Percentiles rank a stretch among this genome's conserved stretches.
Conservation (phyloP, 768 basidiomycete genomes). For the Boletus speciosus region DNA sequence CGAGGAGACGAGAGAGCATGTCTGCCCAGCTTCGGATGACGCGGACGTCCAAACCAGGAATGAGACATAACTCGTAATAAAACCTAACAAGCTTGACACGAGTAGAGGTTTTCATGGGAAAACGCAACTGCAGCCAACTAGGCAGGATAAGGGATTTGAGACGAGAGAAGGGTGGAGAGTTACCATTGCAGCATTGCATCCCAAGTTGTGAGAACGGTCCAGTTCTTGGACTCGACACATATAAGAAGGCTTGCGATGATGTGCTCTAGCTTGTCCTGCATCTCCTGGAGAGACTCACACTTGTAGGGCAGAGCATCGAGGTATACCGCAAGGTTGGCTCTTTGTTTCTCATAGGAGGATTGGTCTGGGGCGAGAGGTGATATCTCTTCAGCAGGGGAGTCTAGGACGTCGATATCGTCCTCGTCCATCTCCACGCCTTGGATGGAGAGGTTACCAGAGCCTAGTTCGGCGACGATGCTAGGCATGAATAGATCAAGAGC, state of each 20-base stretch:
- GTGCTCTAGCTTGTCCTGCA: slow-evolving; percentile 64
- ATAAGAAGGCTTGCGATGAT: slow-evolving; percentile 68
- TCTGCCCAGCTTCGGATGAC: slow-evolving; percentile 73
- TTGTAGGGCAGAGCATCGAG: slow-evolving; percentile 68
- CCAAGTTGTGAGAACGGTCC: slow-evolving; percentile 72
- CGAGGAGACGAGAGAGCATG: slow-evolving; percentile 69
- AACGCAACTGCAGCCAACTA: slow-evolving; percentile 81
- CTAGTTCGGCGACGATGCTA: slow-evolving; percentile 26
- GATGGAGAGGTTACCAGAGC: slow-evolving; percentile 21
- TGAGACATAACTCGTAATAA: slow-evolving; percentile 74
- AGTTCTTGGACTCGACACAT: slow-evolving; percentile 72
- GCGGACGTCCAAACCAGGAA: slow-evolving; percentile 73
- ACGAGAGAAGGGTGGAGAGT: slow-evolving; percentile 15
- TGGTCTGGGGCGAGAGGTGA: slow-evolving; percentile 23
- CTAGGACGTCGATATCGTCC: slow-evolving; percentile 47
- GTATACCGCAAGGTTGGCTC: slow-evolving; percentile 59
- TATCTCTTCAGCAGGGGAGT: slow-evolving; percentile 37
- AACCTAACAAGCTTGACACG: slow-evolving; percentile 69
- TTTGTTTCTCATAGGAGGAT: slow-evolving; percentile 54
- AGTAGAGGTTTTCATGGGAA: slow-evolving; percentile 65
- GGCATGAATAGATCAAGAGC: slow-evolving; percentile 18
- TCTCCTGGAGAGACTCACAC: slow-evolving; percentile 66
- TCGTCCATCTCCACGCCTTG: slow-evolving; percentile 49
- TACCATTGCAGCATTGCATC: slow-evolving; percentile 79
- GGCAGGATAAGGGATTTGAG: slow-evolving; percentile 4